phyloP scores from a whole-genome alignment of 1,284 basidiomycete genomes.

The Boletus sp. region DNA sequence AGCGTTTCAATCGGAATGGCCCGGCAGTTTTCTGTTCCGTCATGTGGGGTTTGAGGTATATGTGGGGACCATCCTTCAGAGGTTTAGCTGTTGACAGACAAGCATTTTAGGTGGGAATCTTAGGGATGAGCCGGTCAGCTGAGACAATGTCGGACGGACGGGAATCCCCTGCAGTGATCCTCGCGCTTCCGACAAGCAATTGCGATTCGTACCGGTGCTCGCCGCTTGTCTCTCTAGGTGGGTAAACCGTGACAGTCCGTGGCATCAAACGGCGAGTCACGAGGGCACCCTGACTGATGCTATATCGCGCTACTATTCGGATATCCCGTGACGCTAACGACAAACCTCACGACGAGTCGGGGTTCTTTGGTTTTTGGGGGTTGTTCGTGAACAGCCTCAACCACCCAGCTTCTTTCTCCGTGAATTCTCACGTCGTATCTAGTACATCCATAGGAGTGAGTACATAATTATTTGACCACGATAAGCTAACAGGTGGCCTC shows the following conservation, averaged over 20 bases:
- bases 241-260: neutral
- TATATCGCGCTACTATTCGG: neutral
- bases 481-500: neutral
- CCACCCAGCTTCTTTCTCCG: constrained; percentile 55
- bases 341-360: constrained; percentile 32
- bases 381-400: constrained; percentile 59
- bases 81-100: no score
- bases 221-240: neutral
- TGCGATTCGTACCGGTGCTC: neutral
- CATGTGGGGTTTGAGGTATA: neutral
- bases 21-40: neutral
- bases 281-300: neutral
- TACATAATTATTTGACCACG: constrained; percentile 9
- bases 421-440: constrained; percentile 44
- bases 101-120: no score
- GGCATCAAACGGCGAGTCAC: neutral
- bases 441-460: constrained; percentile 56
- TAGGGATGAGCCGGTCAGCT: no score
- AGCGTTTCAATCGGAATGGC: neutral
- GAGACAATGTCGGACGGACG: no score
- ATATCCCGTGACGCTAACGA: constrained; percentile 1
- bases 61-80: no score
- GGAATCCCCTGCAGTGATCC: neutral
- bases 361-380: constrained; percentile 59
- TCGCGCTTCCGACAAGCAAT: neutral